Percentiles rank a stretch among this genome's conserved stretches.
These are phyloP conservation scores for Aspergillus glaucus DNA, from an alignment of 2,329 filamentous ascomycete species.

Conservation along the genomic window DNA sequence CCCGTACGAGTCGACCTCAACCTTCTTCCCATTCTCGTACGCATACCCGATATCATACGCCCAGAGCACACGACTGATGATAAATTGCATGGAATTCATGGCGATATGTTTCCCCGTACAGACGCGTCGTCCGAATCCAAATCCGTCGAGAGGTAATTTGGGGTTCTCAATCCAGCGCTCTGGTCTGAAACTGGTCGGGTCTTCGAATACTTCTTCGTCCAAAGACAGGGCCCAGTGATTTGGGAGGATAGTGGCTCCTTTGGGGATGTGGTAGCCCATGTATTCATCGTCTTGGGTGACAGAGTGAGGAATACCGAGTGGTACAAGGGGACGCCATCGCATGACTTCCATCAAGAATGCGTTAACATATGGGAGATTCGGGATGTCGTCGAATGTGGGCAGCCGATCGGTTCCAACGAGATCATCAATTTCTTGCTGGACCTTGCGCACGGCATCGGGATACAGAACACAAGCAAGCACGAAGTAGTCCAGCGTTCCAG, in stretches of 20 bases:
- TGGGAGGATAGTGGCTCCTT: constrained; percentile 40
- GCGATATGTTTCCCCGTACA: constrained; percentile 32
- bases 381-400: constrained; percentile 22
- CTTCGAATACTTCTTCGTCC: constrained; percentile 32
- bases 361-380: constrained; percentile 20
- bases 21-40: constrained; percentile 15
- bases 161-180: constrained; percentile 32
- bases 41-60: constrained; percentile 14
- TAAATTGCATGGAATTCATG: constrained; percentile 41
- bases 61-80: constrained; percentile 53
- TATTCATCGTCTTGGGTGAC: constrained; percentile 43
- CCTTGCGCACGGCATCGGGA: constrained; percentile 34
- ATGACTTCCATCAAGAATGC: constrained; percentile 25
- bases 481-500: constrained; percentile 40
- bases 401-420: constrained; percentile 26
- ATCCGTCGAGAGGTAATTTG: constrained; percentile 35
- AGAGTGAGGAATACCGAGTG: constrained; percentile 43
- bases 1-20: constrained; percentile 16
- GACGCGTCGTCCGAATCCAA: constrained; percentile 52
- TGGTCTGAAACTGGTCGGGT: constrained; percentile 36
- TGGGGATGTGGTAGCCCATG: constrained; percentile 44
- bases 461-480: constrained; percentile 43
- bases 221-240: constrained; percentile 40
- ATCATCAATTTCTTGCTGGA: constrained; percentile 32
- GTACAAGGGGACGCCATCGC: constrained; percentile 29